Evolutionary conservation across 1,139 yeast genomes (phyloP), one percentile per base, ranked within the genome.

Genomic region (Blastobotrys aristatus): DNA sequence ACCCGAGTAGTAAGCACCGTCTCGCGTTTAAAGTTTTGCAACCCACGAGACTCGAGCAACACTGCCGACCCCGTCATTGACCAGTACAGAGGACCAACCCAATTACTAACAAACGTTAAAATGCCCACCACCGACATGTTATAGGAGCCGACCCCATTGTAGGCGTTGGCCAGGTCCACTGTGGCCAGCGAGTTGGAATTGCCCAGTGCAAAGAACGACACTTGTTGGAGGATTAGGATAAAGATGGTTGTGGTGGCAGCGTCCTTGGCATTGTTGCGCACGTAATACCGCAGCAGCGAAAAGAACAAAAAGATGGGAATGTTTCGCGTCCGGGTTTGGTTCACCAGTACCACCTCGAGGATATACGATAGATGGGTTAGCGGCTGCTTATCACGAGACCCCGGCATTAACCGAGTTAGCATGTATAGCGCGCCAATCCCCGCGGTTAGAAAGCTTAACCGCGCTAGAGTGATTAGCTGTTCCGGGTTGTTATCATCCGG

Each of bases 151-250:
- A 90, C 73, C 0, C 98, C 98, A 62, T 92, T 92, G 63, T 92
- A 92, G 0, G 97, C 90, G 62, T 92, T 89, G 0, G 96, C 80
- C 26, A 92, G 72, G 59, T 92, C 97, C 21, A 92, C 81, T 0
- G 97, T 84, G 0, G 97, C 94, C 57, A 92, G 74, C 43, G 96
- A 89, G 61, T 92, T 92, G 0, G 97, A 89, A 48, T 87, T 88
- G 0, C 97, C 97, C 67, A 84, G 75, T 11, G 88, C 86, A 68
- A 87, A 92, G 61, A 90, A 92, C 0, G 92, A 71, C 41, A 88
- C 70, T 56, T 87, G 82, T 61, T 89, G 95, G 42, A 87, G 58
- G 6, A 76, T 52, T 8, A 69, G 46, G 2, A 58, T 54, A 29
- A 66, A 53, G 7, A 67, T 52, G 18, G 59, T 50, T 4, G 58